Conservation (phyloP, 768 basidiomycete species). For the Lactifluus subvellereus region DNA sequence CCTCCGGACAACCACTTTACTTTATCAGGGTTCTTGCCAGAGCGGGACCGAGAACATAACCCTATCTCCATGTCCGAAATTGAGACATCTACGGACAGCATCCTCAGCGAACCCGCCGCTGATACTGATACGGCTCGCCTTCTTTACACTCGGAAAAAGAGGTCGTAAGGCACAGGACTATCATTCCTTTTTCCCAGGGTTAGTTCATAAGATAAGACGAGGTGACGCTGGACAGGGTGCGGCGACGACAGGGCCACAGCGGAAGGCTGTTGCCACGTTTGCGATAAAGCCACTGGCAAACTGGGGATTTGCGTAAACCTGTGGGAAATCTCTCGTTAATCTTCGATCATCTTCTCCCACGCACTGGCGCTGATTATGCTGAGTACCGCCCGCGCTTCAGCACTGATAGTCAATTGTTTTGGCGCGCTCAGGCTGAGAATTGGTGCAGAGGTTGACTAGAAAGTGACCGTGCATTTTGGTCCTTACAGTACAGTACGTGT, state of each 20-base stretch:
- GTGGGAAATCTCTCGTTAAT: not conserved
- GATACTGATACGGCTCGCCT: not conserved
- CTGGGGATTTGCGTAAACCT: not conserved
- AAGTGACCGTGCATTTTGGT: not conserved
- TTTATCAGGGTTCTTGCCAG: not conserved
- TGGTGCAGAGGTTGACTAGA: not conserved
- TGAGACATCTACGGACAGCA: not conserved
- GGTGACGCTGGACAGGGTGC: not conserved
- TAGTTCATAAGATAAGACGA: not conserved
- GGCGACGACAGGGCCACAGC: not conserved
- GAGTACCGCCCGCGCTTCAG: not conserved
- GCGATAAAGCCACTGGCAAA: not conserved
- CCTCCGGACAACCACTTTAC: not conserved
- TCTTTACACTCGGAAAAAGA: not conserved
- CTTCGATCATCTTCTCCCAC: not conserved
- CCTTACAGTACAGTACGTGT: not conserved
- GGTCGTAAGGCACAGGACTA: not conserved
- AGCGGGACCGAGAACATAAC: not conserved
- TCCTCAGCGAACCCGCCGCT: not conserved
- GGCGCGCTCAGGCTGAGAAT: not conserved
- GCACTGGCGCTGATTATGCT: not conserved
- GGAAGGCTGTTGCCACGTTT: not conserved
- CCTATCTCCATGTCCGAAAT: not conserved
- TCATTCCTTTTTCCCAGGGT: not conserved
- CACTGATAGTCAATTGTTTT: not conserved